Base-by-base conservation (phyloP, 78 protist species). In the Carpediemonas membranifera region DNA sequence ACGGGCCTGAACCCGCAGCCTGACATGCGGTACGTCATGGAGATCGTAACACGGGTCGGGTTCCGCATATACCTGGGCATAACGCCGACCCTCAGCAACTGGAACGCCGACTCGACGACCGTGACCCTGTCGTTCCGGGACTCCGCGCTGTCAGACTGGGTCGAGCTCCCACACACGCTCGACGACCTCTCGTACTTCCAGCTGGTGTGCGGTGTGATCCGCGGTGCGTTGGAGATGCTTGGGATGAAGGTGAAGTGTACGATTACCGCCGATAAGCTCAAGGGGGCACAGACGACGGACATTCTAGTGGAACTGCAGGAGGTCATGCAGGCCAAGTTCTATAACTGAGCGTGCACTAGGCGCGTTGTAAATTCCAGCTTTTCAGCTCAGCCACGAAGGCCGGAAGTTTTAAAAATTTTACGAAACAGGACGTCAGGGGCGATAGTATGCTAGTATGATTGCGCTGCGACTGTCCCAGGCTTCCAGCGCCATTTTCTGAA, bases 141-240 rank as follows among this genome's bases (percentile, higher is more conserved):
- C 13, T 85, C 84, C 65, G 90, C 92, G 14, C 68, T 88, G 27
- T 13, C 25, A 24, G 94, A 84, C 33, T 93, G 88, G 52, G 95
- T 84, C 21, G 96, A 93, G 72, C 67, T 93, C 30, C 65, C 65
- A 15, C 43, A 60, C 36, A 60, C 7, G 31, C 7, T 3, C 47
- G 28, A 3, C 28, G 7, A 25, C 44, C 30, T 77, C 18, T 54
- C 31, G 53, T 93, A 88, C 68, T 84, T 79, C 30, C 90, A 90
- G 67, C 35, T 91, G 3, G 79, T 91, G 9, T 88, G 94, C 61
- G 98, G 98, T 13, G 96, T 91, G 9, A 73, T 93, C 3, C 74
- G 92, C 2, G 98, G 98, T 13, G 92, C 95, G 19, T 63, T 90
- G 16, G 94, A 93, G 73, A 74, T 79, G 92, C 92, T 86, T 47